Percentiles rank a stretch among this genome's conserved stretches.
These are phyloP conservation scores for Xylaria polymorpha DNA, from an alignment of 2,329 filamentous ascomycete genomes.

Conservation along the genomic window DNA sequence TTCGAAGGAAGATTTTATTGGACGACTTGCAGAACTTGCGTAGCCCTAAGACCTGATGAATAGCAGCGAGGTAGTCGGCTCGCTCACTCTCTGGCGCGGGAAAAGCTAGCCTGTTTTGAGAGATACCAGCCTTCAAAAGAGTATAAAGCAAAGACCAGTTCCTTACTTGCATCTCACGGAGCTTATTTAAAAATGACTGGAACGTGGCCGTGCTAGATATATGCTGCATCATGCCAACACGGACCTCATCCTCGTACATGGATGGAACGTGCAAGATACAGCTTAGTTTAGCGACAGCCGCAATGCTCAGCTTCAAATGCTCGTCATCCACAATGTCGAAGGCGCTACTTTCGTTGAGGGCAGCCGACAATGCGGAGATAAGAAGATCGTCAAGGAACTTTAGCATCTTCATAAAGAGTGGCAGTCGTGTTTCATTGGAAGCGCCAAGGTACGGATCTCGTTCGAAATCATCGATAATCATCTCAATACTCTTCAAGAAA, in stretches of 20 bases:
- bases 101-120: conserved; percentile 73
- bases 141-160: conserved; percentile 90
- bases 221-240: conserved; percentile 75
- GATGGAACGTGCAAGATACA: conserved; percentile 83
- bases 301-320: conserved; percentile 78
- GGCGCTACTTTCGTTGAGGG: conserved; percentile 73
- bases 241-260: conserved; percentile 86
- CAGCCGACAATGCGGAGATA: conserved; percentile 74
- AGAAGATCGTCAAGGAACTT: conserved; percentile 83
- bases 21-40: conserved; percentile 87
- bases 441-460: conserved; percentile 72
- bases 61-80: conserved; percentile 80
- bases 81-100: conserved; percentile 75
- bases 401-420: conserved; percentile 78
- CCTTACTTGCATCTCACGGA: conserved; percentile 88
- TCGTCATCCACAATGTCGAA: conserved; percentile 88
- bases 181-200: conserved; percentile 70
- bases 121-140: conserved; percentile 78
- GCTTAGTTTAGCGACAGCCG: conserved; percentile 76
- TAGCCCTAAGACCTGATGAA: conserved; percentile 86
- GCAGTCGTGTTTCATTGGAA: conserved; percentile 72
- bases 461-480: conserved; percentile 73
- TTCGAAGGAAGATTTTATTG: conserved; percentile 87
- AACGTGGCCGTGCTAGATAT: conserved; percentile 69
- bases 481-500: conserved; percentile 84